A percentile compares a stretch with the other conserved stretches of the same genome.
Conservation (phyloP, 2,329 filamentous ascomycete genomes). For the Drechslera avenae region DNA sequence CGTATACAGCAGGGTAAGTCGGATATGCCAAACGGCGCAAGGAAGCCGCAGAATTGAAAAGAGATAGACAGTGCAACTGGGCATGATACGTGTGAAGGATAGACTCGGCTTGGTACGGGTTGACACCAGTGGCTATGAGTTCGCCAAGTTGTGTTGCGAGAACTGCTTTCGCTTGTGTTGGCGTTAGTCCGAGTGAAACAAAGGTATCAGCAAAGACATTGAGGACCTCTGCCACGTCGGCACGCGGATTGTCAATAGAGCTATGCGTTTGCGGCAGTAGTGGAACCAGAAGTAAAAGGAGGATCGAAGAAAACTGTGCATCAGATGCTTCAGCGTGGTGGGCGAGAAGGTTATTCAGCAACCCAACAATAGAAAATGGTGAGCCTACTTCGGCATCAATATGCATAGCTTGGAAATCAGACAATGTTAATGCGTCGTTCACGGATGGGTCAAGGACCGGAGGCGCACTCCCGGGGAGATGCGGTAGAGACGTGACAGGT, state of each 20-base stretch:
- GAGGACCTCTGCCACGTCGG: slow-evolving; percentile 42
- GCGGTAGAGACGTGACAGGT: slow-evolving; percentile 18
- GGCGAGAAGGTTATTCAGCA: slow-evolving; percentile 50
- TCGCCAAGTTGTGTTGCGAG: slow-evolving; percentile 49
- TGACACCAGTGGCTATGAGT: slow-evolving; percentile 52
- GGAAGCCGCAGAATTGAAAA: slow-evolving; percentile 59
- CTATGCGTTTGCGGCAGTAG: slow-evolving; percentile 52
- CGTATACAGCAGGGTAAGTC: slow-evolving; percentile 61
- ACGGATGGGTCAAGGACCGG: slow-evolving; percentile 31
- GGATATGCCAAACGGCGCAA: slow-evolving; percentile 63
- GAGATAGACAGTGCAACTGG: slow-evolving; percentile 55
- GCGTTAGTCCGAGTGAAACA: slow-evolving; percentile 44
- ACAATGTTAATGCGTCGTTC: slow-evolving; percentile 40
- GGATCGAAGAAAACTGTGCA: slow-evolving; percentile 54
- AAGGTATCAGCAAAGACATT: slow-evolving; percentile 50
- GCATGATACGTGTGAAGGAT: slow-evolving; percentile 64
- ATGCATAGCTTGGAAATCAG: slow-evolving; percentile 45
- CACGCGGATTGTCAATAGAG: slow-evolving; percentile 31
- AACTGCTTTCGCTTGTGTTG: slow-evolving; percentile 49
- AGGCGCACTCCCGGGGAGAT: slow-evolving; percentile 32
- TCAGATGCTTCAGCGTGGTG: slow-evolving; percentile 52
- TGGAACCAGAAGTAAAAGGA: slow-evolving; percentile 54
- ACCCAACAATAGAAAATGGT: slow-evolving; percentile 50
- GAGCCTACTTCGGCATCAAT: slow-evolving; percentile 41
- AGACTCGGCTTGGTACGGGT: slow-evolving; percentile 59